phyloP scores from a whole-genome alignment of 202 grass and related monocot genomes.

The Musa balbisiana region DNA sequence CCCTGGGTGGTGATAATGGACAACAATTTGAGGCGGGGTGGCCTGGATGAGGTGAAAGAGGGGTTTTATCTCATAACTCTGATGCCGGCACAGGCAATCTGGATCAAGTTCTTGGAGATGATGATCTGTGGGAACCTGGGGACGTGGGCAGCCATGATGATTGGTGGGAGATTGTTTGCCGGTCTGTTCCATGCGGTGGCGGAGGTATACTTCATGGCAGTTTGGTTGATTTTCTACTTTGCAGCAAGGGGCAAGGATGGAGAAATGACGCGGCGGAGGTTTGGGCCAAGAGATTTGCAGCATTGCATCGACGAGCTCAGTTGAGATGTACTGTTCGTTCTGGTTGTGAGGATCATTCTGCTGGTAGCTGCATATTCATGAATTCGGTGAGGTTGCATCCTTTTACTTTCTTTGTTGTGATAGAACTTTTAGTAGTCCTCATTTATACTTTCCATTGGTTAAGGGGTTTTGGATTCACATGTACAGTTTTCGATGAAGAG shows the following conservation, averaged over 20 bases:
- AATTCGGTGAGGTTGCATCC: neutral
- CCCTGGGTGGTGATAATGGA: conserved; percentile 92
- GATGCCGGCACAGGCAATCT: conserved; percentile 68
- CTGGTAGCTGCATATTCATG: neutral
- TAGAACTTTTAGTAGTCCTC: neutral
- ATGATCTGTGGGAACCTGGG: conserved; percentile 72
- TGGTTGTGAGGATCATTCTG: neutral
- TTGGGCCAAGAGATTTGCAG: conserved; percentile 63
- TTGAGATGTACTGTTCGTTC: conserved; percentile 11
- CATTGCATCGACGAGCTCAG: conserved; percentile 51
- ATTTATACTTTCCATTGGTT: neutral
- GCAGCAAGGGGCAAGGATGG: conserved; percentile 64
- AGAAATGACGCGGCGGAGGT: conserved; percentile 50
- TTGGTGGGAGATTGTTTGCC: conserved; percentile 65
- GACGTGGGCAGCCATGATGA: conserved; percentile 39
- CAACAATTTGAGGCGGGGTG: conserved; percentile 50
- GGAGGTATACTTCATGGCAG: conserved; percentile 95
- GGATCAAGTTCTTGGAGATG: conserved; percentile 83
- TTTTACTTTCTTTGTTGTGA: neutral
- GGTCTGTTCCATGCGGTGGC: conserved; percentile 57
- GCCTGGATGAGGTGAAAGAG: conserved; percentile 71
- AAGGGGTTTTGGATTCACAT: conserved; percentile 14
- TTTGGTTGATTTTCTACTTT: conserved; percentile 83
- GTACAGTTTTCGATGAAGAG: conserved; percentile 25
- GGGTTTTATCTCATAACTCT: conserved; percentile 69